phyloP scores from a whole-genome alignment of 257 asterid genomes.

The Scutellaria baicalensis region DNA sequence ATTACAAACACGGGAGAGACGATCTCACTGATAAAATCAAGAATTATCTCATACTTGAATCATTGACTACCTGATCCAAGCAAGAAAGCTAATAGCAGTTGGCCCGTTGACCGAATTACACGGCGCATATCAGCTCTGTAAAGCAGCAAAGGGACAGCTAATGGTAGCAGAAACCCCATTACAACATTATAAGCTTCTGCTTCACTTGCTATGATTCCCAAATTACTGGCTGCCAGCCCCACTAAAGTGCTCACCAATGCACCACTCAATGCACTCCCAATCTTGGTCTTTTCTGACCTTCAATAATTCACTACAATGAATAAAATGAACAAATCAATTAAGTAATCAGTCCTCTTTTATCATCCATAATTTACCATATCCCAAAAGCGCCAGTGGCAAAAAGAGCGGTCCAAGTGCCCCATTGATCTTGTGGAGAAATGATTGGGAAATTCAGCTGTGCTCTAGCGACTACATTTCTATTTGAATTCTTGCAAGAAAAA shows the following conservation, averaged over 20 bases:
- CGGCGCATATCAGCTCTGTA: conserved; percentile 87
- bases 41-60: not conserved
- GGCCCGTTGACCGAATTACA: conserved; percentile 69
- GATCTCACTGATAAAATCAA: not conserved
- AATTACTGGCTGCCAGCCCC: conserved; percentile 80
- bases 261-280: conserved; percentile 87
- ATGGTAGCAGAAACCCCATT: conserved; percentile 60
- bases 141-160: conserved; percentile 84
- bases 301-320: not conserved
- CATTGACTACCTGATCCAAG: conserved; percentile 66
- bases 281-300: conserved; percentile 89
- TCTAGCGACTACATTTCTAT: conserved; percentile 18
- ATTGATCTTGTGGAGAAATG: conserved; percentile 84
- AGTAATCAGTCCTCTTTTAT: no score
- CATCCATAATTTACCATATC: conserved; percentile 62
- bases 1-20: not conserved
- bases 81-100: conserved; percentile 73
- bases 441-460: conserved; percentile 62
- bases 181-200: conserved; percentile 81
- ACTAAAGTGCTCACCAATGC: conserved; percentile 73
- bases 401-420: conserved; percentile 97
- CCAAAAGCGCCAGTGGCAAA: conserved; percentile 93
- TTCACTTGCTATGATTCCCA: conserved; percentile 68
- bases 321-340: not conserved
- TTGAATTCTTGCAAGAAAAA: conserved; percentile 11